Evolutionary conservation across 805 yeast species (phyloP), one percentile per base, ranked within the genome.

Genomic region (Pachysolen tannophilus): DNA sequence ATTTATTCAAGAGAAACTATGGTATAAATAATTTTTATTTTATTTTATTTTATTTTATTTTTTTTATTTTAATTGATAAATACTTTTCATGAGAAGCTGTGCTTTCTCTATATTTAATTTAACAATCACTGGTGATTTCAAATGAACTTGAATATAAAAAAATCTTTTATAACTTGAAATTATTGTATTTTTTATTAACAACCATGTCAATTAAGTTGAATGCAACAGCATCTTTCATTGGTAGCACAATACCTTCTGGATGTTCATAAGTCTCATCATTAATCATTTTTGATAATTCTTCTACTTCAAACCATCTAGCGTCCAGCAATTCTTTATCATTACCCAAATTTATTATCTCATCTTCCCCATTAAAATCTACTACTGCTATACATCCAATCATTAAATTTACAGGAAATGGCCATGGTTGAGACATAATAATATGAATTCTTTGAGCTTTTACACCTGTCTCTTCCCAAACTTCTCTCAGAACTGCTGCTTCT

Each of bases 401-500:
- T 47, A 90, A 58, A 53, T 81, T 86, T 1, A 85, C 87, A 1
- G 97, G 97, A 56, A 78, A 90, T 13, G 98, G 98, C 98, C 98
- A 90, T 3, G 98, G 97, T 59, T 90, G 97, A 9, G 92, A 73
- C 47, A 76, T 65, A 16, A 80, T 58, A 35, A 90, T 68, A 34
- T 66, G 58, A 20, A 90, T 81, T 20, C 68, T 55, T 3, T 57
- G 44, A 35, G 76, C 77, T 35, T 59, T 67, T 24, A 86, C 82
- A 6, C 98, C 98, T 5, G 97, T 80, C 56, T 90, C 98, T 55
- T 90, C 98, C 86, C 92, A 88, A 20, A 84, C 81, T 55, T 90
- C 98, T 43, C 98, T 66, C 30, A 78, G 63, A 16, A 90, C 82
- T 9, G 95, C 92, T 31, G 75, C 79, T 56, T 90, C 97, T 15